Evolutionary conservation across 163 green algal genomes (phyloP), one percentile per base, ranked within the genome.

Genomic region (Scenedesmus sp.): DNA sequence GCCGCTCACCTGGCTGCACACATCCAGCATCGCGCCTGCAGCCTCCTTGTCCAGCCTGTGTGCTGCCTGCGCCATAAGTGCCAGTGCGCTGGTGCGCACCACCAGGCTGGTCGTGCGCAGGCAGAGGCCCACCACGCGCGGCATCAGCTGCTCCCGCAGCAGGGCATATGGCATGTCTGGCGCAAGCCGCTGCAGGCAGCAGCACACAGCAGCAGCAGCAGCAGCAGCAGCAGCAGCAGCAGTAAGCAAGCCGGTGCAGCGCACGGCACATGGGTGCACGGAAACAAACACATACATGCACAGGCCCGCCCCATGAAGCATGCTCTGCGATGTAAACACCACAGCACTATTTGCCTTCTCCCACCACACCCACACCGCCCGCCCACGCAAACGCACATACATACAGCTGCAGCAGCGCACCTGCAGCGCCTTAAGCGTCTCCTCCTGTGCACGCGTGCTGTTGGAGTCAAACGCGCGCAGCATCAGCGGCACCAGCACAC

Each of bases 31-130:
- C 4, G 86, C 84, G 2, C 86, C 87, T 1, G 91, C 92, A 54
- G 96, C 96, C 12, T 92, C 88, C 15, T 87, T 70, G 77, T 97
- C 92, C 74, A 97, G 87, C 13, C 93, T 86, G 56, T 84, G 77
- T 52, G 84, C 93, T 13, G 94, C 76, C 20, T 84, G 62, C 13
- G 87, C 93, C 95, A 97, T 93, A 20, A 94, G 87, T 0, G n/a
- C 62, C 62, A 97, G 92, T 0, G 93, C 89, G 26, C 73, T 83
- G 7, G 93, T 88, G 5, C 96, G 93, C 81, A 97, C 96, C 12
- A 93, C 85, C 46, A 93, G 90, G n/a, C 90, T 90, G 12, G 96
- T 97, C 57, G 96, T 98, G 73, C 86, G 79, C 86, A 97, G 94
- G 91, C 93, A 96, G 67, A 97, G 90, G 13, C 34, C 67, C 59